phyloP scores from a whole-genome alignment of 306 rosid species.

The Vigna radiata region DNA sequence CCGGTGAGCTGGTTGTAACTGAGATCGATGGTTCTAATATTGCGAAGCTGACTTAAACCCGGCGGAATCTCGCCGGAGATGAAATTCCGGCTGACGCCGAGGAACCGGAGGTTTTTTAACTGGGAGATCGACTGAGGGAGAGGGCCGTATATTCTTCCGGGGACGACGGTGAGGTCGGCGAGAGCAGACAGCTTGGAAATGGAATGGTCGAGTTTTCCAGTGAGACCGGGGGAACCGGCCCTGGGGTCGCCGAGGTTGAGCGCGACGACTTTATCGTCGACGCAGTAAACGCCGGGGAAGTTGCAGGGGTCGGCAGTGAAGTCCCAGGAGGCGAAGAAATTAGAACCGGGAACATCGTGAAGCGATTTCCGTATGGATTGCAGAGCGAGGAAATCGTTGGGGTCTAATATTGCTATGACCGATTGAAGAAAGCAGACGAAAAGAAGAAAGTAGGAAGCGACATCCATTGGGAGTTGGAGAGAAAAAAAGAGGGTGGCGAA shows the following conservation, averaged over 20 bases:
- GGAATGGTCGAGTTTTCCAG: constrained; percentile 73
- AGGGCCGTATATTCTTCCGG: constrained; percentile 77
- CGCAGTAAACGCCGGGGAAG: constrained; percentile 84
- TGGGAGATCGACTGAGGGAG: constrained; percentile 68
- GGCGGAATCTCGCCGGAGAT: constrained; percentile 80
- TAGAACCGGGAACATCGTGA: constrained; percentile 78
- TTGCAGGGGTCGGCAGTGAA: constrained; percentile 92
- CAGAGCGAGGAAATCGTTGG: constrained; percentile 83
- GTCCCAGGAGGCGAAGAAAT: constrained; percentile 86
- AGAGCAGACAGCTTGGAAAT: constrained; percentile 74
- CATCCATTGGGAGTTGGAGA: constrained; percentile 33
- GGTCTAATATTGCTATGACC: constrained; percentile 64
- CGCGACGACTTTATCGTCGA: constrained; percentile 65
- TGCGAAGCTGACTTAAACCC: constrained; percentile 51
- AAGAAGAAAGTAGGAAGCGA: constrained; percentile 40
- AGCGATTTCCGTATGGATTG: constrained; percentile 82
- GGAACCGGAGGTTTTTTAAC: constrained; percentile 73
- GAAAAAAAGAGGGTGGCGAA: not conserved
- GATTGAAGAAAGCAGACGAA: constrained; percentile 45
- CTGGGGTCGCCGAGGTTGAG: constrained; percentile 91
- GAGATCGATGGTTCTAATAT: constrained; percentile 76
- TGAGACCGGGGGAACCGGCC: constrained; percentile 87
- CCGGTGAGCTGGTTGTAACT: constrained; percentile 87
- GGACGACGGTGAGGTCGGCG: constrained; percentile 79
- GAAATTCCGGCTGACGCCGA: constrained; percentile 86